A percentile compares a stretch with the other conserved stretches of the same genome.
Evolutionary conservation across 345 rosid species (phyloP).

Genomic region (Citrus australasica): DNA sequence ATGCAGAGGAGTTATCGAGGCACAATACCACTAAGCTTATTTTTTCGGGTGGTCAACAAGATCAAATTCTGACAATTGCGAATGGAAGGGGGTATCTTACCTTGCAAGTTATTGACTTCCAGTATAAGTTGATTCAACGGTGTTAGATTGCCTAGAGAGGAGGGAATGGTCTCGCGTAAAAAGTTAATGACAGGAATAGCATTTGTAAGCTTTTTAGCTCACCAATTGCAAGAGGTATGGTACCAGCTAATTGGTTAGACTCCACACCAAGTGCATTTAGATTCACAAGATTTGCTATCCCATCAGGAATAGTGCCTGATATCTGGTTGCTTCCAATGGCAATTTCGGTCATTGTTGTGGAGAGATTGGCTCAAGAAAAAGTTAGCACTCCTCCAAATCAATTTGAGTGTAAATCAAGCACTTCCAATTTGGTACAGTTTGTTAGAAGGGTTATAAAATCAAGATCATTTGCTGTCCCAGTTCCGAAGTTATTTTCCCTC

Average conservation of each 20-base stretch:
- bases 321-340: neutral
- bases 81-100: conserved; percentile 9
- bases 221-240: conserved; percentile 1
- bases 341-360: rapidly evolving
- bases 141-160: neutral
- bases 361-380: neutral
- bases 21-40: conserved; percentile 11
- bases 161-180: conserved; percentile 10
- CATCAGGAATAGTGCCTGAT: neutral
- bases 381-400: conserved; percentile 17
- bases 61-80: conserved; percentile 1
- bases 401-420: rapidly evolving
- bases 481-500: neutral
- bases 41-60: neutral
- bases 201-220: neutral
- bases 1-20: conserved; percentile 4
- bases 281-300: conserved; percentile 20
- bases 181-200: neutral
- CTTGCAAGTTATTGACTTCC: neutral
- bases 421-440: conserved; percentile 2
- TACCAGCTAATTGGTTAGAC: conserved; percentile 1
- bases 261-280: neutral
- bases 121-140: neutral
- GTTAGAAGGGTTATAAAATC: conserved; percentile 7
- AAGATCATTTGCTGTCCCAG: neutral